Conservation (phyloP, 495 filamentous ascomycete genomes). For the Aspergillus cavernicola region DNA sequence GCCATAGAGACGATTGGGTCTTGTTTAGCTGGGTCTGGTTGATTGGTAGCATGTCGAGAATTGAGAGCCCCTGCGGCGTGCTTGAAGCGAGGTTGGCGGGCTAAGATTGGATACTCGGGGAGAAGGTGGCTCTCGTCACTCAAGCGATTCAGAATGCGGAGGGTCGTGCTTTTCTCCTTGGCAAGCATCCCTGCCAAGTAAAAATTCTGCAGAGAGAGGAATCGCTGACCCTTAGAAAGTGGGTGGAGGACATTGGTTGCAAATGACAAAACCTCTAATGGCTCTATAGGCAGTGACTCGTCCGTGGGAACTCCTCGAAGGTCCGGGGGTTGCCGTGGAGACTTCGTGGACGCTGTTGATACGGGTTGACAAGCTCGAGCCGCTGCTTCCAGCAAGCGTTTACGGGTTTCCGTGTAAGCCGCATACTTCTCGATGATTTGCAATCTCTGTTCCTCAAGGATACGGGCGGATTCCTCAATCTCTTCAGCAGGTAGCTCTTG, state of each 20-base stretch:
- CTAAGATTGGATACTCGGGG: conserved; percentile 54
- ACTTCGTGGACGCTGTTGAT: conserved; percentile 21
- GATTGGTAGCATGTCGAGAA: conserved; percentile 18
- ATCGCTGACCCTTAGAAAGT: conserved; percentile 59
- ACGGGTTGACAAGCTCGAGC: conserved; percentile 37
- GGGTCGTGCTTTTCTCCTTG: conserved; percentile 54
- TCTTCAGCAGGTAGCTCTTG: conserved; percentile 34
- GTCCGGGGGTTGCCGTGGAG: conserved; percentile 26
- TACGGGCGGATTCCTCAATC: conserved; percentile 33
- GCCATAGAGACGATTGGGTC: conserved; percentile 37
- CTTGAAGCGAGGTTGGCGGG: conserved; percentile 42
- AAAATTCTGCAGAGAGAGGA: conserved; percentile 59
- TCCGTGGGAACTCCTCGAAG: conserved; percentile 14
- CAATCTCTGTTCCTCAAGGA: conserved; percentile 38
- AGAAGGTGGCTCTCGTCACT: conserved; percentile 68
- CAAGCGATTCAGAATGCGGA: conserved; percentile 55
- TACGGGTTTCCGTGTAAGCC: conserved; percentile 35
- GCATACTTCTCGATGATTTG: conserved; percentile 49
- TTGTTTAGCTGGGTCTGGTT: conserved; percentile 14
- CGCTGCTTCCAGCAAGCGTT: conserved; percentile 35
- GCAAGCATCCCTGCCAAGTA: conserved; percentile 55
- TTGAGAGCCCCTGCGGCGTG: conserved; percentile 33
- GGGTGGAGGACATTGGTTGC: conserved; percentile 52
- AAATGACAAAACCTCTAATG: conserved; percentile 47
- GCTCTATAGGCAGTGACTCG: conserved; percentile 17